Evolutionary conservation across 371 early-diverging fungal species (phyloP).

Genomic region (Mortierella sp.): DNA sequence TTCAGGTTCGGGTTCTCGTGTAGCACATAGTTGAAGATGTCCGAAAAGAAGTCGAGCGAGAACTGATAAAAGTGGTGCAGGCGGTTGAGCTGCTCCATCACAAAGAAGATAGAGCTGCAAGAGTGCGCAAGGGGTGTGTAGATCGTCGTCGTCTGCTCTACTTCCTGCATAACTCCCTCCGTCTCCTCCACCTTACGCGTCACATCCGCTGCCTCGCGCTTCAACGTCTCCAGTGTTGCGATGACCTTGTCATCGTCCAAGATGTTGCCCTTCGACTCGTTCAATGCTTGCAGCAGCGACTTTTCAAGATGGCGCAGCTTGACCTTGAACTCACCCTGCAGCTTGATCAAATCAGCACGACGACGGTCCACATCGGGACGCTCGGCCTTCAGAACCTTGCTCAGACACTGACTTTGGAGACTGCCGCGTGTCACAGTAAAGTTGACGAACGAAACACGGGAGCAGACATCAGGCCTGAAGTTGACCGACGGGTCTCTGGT

Average conservation of each 20-base stretch:
- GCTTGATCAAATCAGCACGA: constrained; percentile 90
- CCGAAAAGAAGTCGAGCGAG: constrained; percentile 96
- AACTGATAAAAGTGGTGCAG: constrained; percentile 97
- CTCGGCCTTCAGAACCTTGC: constrained; percentile 93
- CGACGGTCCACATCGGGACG: constrained; percentile 96
- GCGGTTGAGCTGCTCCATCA: constrained; percentile 92
- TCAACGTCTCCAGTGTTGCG: constrained; percentile 92
- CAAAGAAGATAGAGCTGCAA: constrained; percentile 95
- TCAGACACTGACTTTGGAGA: constrained; percentile 96
- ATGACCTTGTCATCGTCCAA: constrained; percentile 97
- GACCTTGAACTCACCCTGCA: constrained; percentile 97
- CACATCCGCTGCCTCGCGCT: constrained; percentile 96
- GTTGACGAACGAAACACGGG: constrained; percentile 98
- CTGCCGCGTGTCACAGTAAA: constrained; percentile 97
- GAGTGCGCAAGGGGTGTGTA: constrained; percentile 94
- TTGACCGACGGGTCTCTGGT: constrained; percentile 94
- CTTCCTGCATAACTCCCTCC: constrained; percentile 94
- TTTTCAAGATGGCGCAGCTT: constrained; percentile 94
- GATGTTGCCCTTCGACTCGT: constrained; percentile 95
- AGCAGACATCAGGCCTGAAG: constrained; percentile 96
- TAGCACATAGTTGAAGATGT: constrained; percentile 91
- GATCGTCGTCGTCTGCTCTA: constrained; percentile 89
- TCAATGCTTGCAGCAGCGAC: constrained; percentile 91
- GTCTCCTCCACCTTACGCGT: constrained; percentile 94
- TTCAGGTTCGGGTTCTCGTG: constrained; percentile 82